Base-by-base conservation (phyloP, 2,329 filamentous ascomycete genomes). In the Sporothrix mexicana region DNA sequence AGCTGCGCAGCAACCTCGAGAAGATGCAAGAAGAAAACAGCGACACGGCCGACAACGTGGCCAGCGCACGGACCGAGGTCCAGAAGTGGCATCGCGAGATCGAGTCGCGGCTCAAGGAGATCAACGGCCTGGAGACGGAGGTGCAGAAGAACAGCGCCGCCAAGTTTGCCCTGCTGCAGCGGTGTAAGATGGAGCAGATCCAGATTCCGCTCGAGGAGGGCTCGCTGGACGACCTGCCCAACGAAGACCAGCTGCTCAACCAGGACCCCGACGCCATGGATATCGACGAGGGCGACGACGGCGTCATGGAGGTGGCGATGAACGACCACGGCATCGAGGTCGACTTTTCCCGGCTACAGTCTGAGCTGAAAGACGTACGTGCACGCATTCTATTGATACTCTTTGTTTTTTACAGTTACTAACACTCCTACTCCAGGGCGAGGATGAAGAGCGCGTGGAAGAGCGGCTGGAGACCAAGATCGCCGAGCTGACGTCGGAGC, bases 171-270 rank as follows among this genome's bases (percentile, higher is more conserved):
- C 84, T 97, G 64, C 87, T 99, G 70, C 90, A 94, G 79, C 90
- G 93, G 75, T 98, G 95, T 85, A 95, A 97, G 80, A 90, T 99
- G 64, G 95, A 98, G 80, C 95, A 98, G 79, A 93, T 98, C 76
- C 90, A 92, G 75, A 88, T 99, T 73, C 96, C 96, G 1, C 86
- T 99, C 25, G 84, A 87, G 1, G 84, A 90, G 72, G 91, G 91
- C 30, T 97, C 94, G 2, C 85, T 99, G 30, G 94, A 97, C 77
- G 89, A 91, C 75, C 86, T 99, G 69, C 96, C 96, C 2, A 94
- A 97, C 77, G 93, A 97, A 79, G 94, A 97, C 77, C 88, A 91
- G 74, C 83, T 97, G 57, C 84, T 93, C 59, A 90, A 91, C 73
- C 88, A 89, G 72, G 94, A 97, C 78, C 88, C 91, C 0, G 94